These are phyloP conservation scores for Neofusicoccum sp. DNA, from an alignment of 2,329 filamentous ascomycete species.

Conservation along the genomic window DNA sequence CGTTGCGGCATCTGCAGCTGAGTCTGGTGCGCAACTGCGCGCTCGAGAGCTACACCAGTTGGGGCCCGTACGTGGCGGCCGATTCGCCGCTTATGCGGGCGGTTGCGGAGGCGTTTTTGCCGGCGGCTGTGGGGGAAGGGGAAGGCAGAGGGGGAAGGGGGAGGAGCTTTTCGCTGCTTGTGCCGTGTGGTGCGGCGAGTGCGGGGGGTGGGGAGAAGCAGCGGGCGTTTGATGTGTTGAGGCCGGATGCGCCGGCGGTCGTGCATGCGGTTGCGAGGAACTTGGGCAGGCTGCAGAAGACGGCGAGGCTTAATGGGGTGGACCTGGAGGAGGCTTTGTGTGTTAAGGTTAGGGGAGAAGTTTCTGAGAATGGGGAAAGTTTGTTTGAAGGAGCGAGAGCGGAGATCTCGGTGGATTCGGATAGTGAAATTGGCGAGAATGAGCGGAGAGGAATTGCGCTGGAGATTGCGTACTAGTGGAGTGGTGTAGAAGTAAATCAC, in stretches of 20 bases:
- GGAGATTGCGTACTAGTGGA: not conserved
- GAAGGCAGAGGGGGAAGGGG: not conserved
- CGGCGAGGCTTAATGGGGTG: conserved; percentile 17
- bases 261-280: conserved; percentile 19
- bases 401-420: conserved; percentile 5
- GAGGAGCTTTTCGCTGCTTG: conserved; percentile 3
- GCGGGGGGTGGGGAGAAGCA: not conserved
- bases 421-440: not conserved
- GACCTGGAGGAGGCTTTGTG: conserved; percentile 3
- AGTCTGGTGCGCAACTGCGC: conserved; percentile 20
- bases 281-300: conserved; percentile 13
- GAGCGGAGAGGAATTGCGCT: not conserved
- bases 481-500: too few species aligned
- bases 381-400: not conserved
- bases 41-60: conserved; percentile 20
- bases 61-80: conserved; percentile 15
- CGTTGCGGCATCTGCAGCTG: conserved; percentile 14
- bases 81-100: conserved; percentile 16
- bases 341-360: not conserved
- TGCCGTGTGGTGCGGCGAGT: conserved; percentile 9
- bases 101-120: not conserved
- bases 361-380: not conserved
- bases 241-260: conserved; percentile 17
- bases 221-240: conserved; percentile 19
- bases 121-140: not conserved